Base-by-base conservation (phyloP, 352 stramenopile species). In the Globisporangium spinosum region DNA sequence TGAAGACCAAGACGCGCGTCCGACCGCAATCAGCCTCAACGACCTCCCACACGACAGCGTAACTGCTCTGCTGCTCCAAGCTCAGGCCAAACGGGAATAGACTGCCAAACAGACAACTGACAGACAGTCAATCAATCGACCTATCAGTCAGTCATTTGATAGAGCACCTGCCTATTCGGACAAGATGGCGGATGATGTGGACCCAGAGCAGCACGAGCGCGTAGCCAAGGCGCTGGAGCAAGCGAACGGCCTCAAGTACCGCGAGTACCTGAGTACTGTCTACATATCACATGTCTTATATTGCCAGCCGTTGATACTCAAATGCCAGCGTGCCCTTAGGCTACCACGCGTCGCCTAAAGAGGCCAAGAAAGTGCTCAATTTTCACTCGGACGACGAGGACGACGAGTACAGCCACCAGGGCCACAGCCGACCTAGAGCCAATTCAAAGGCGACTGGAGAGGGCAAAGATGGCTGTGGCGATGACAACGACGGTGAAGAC, bases 161-260 rank as follows among this genome's bases (percentile, higher is more conserved):
- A 40, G 34, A 40, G 29, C 34, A 10, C 34, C 34, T 13, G 10
- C 8, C 8, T 40, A 7, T 13, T 40, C 10, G 34, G 34, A 40
- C 35, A 15, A 43, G 2, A 60, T 47, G 32, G 45, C 10, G 12
- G 53, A 69, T 15, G 71, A 67, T 5, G 63, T 73, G 10, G 64
- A 78, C n/a, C 45, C 54, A 2, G 70, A 67, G 15, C 86, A 89
- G 65, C 84, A 92, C 59, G 74, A 83, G 62, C 82, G 84, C 51
- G 84, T 92, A 34, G 68, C 70, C 29, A 81, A 80, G 54, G 84
- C 82, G 29, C 79, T 92, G 13, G 82, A 89, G 64, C 84, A 92
- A 65, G 76, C 90, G 72, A 92, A 92, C 57, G 79, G 72, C 0
- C 66, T 92, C 2, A 77, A 77, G 70, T 90, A 92, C 62, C 79